Evolutionary conservation across 139 green algal genomes (phyloP).

Genomic region (Monoraphidium neglectum): DNA sequence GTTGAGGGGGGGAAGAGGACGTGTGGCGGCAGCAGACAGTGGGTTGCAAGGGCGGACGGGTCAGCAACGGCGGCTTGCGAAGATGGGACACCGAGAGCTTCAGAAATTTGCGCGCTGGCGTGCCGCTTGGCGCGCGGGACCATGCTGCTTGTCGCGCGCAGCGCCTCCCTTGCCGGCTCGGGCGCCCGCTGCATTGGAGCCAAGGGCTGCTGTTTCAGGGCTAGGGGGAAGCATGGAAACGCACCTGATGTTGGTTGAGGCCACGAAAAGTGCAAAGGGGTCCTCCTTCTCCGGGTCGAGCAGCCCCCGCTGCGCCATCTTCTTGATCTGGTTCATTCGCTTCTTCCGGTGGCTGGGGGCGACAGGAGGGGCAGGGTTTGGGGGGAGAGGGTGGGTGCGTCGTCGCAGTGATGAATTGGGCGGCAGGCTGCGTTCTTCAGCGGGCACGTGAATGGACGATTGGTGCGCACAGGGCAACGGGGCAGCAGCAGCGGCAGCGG

Average conservation of each 20-base stretch:
- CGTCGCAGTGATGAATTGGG: too few relatives aligned
- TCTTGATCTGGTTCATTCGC: constrained; percentile 95
- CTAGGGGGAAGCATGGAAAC: too few relatives aligned
- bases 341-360: constrained; percentile 91
- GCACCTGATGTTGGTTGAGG: constrained; percentile 92
- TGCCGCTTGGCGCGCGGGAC: too few relatives aligned
- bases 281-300: constrained; percentile 97
- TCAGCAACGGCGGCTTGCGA: neutral
- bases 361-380: neutral
- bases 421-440: too few relatives aligned
- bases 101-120: too few relatives aligned
- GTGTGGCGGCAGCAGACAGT: neutral
- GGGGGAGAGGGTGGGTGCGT: neutral
- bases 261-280: constrained; percentile 97
- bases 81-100: too few relatives aligned
- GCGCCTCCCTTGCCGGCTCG: too few relatives aligned
- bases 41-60: neutral
- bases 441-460: too few relatives aligned
- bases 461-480: too few relatives aligned
- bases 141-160: too few relatives aligned
- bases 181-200: too few relatives aligned
- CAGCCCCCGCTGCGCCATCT: constrained; percentile 90
- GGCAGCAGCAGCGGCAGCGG: neutral
- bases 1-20: neutral
- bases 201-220: too few relatives aligned